These are phyloP conservation scores for Pseudonectria buxi DNA, from an alignment of 2,329 filamentous ascomycete species.

Conservation along the genomic window DNA sequence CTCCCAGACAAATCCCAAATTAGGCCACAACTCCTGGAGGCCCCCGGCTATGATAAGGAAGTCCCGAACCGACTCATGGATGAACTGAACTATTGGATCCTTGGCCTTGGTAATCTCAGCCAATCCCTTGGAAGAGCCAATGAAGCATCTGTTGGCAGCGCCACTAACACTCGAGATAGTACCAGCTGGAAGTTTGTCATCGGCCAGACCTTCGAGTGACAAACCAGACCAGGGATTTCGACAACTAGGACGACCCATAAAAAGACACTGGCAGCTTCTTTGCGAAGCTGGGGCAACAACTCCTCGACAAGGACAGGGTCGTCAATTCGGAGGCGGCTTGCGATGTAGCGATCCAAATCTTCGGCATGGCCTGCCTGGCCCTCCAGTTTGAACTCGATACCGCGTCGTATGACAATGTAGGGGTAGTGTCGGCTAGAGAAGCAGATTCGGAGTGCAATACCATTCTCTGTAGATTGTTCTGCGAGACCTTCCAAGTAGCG, in stretches of 20 bases:
- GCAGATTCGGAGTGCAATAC: conserved; percentile 27
- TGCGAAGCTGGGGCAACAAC: conserved; percentile 19
- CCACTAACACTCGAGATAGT: neutral
- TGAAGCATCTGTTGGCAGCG: conserved; percentile 23
- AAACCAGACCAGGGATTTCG: conserved; percentile 28
- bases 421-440: conserved; percentile 43
- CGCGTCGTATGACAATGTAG: conserved; percentile 26
- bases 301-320: conserved; percentile 1
- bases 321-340: conserved; percentile 21
- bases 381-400: conserved; percentile 27
- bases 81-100: conserved; percentile 40
- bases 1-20: conserved; percentile 24
- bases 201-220: conserved; percentile 10
- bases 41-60: conserved; percentile 36
- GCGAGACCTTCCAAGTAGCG: conserved; percentile 34
- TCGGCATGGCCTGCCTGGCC: conserved; percentile 26
- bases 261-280: conserved; percentile 35
- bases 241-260: conserved; percentile 38
- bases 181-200: conserved; percentile 18
- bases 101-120: conserved; percentile 33
- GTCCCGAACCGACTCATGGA: conserved; percentile 45
- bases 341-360: conserved; percentile 30
- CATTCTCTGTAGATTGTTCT: conserved; percentile 14
- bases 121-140: conserved; percentile 43
- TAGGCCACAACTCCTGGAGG: conserved; percentile 23